Evolutionary conservation across 352 stramenopile genomes (phyloP).

Genomic region (Phytophthora brassicae): DNA sequence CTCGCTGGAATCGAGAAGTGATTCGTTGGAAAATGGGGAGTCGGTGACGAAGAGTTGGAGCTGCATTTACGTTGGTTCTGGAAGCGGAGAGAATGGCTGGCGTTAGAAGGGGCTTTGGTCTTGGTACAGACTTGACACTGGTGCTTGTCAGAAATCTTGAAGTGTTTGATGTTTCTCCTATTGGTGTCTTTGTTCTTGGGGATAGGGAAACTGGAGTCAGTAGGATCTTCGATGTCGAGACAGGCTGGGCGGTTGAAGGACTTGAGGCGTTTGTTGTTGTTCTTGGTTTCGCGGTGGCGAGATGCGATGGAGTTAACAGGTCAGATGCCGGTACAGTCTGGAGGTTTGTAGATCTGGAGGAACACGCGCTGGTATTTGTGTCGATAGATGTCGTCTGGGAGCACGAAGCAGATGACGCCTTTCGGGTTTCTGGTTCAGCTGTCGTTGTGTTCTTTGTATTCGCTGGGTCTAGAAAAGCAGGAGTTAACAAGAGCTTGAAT

Average conservation of each 20-base stretch:
- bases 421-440: background rate
- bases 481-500: background rate
- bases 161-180: background rate
- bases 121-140: background rate
- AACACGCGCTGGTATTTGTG: background rate
- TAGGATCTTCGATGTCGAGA: background rate
- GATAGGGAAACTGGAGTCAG: background rate
- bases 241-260: background rate
- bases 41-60: background rate
- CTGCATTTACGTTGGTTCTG: background rate
- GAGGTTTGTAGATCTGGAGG: background rate
- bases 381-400: background rate
- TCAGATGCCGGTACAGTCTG: background rate
- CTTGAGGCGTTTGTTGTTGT: background rate
- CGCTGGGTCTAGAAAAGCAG: background rate
- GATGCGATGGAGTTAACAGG: background rate
- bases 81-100: background rate
- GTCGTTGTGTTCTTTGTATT: background rate
- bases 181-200: background rate
- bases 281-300: background rate
- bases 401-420: background rate
- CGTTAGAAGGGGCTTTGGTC: conserved; percentile 1
- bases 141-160: background rate
- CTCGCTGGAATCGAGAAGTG: background rate
- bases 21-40: background rate